phyloP scores from a whole-genome alignment of 2,329 filamentous ascomycete genomes.

The Aureobasidium sp. region DNA sequence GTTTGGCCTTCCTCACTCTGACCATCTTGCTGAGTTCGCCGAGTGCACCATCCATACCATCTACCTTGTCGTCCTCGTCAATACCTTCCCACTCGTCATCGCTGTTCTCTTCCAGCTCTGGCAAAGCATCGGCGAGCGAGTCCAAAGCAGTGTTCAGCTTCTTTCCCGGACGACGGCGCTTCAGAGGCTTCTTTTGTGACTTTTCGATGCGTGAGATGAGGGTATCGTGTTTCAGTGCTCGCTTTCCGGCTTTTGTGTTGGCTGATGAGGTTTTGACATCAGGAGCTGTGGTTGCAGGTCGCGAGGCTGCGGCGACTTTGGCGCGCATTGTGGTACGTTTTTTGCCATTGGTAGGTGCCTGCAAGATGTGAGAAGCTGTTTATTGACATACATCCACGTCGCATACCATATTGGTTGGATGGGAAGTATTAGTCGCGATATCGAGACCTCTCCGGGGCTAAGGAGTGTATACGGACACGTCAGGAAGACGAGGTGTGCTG shows the following conservation, averaged over 20 bases:
- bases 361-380: background rate
- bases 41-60: background rate
- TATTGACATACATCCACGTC: background rate
- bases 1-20: slow-evolving; percentile 15
- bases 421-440: background rate
- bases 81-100: slow-evolving; percentile 33
- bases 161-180: slow-evolving; percentile 57
- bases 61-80: slow-evolving; percentile 17
- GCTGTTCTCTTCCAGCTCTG: slow-evolving; percentile 43
- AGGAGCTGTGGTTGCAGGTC: slow-evolving; percentile 38
- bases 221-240: slow-evolving; percentile 67
- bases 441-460: background rate
- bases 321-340: slow-evolving; percentile 50
- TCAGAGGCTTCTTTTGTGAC: slow-evolving; percentile 32
- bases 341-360: slow-evolving; percentile 30
- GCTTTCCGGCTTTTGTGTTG: slow-evolving; percentile 74
- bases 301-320: slow-evolving; percentile 40
- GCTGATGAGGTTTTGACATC: slow-evolving; percentile 39
- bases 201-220: slow-evolving; percentile 73
- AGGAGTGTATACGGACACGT: background rate
- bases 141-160: slow-evolving; percentile 71
- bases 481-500: background rate
- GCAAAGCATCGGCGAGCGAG: slow-evolving; percentile 71
- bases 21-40: slow-evolving; percentile 16
- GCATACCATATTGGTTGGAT: background rate